A percentile compares a stretch with the other conserved stretches of the same genome.
These are phyloP conservation scores for Lactarius psammicola DNA, from an alignment of 768 basidiomycete genomes.

Conservation along the genomic window DNA sequence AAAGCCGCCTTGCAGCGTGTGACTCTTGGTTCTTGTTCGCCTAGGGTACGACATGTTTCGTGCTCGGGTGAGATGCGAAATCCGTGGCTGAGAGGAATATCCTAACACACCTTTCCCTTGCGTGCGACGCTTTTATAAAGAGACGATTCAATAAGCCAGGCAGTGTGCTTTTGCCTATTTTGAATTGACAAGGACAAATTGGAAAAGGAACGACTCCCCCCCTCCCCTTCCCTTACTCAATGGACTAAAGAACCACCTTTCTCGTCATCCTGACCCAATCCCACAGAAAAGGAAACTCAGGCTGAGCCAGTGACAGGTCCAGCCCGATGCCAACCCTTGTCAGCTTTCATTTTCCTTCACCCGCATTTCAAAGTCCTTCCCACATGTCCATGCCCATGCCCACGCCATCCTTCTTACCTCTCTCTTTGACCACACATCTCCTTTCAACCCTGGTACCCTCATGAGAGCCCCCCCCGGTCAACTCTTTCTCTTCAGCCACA, in stretches of 20 bases:
- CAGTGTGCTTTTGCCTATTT: neutral
- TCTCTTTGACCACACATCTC: neutral
- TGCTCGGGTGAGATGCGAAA: slow-evolving; percentile 26
- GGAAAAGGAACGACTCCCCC: neutral
- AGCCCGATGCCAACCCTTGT: neutral
- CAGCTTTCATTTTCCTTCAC: neutral
- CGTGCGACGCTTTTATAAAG: neutral
- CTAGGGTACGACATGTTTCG: slow-evolving; percentile 16
- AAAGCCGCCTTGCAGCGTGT: neutral
- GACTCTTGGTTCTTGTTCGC: slow-evolving; percentile 16
- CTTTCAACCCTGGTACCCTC: neutral
- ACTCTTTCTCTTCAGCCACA: neutral
- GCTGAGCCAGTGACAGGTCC: neutral
- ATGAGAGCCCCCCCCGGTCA: neutral
- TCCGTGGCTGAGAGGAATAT: neutral
- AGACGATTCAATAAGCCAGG: neutral
- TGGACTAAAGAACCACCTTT: neutral
- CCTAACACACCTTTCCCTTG: slow-evolving; percentile 10
- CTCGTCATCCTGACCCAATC: neutral
- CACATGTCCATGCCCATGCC: neutral
- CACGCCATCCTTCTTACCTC: neutral
- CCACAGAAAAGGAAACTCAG: neutral
- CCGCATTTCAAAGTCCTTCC: neutral
- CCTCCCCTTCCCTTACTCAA: no score
- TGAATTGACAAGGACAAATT: neutral